Conservation (phyloP, 2,329 filamentous ascomycete genomes). For the Colletotrichum orchidophilum region DNA sequence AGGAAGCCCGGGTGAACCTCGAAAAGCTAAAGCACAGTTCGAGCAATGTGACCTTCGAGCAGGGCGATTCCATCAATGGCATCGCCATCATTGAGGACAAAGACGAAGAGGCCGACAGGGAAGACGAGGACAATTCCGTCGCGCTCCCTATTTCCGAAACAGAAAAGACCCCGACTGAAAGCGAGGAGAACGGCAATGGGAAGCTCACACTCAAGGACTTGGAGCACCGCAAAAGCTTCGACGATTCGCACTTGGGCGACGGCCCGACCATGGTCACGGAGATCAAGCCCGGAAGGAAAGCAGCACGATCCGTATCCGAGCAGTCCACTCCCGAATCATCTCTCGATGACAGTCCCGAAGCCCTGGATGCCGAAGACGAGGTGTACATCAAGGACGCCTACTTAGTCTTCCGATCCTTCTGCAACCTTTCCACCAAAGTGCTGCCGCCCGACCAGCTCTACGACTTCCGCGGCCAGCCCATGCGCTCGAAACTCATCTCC, state of each 20-base stretch:
- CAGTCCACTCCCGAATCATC: conserved; percentile 64
- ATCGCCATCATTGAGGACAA: conserved; percentile 50
- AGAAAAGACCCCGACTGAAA: conserved; percentile 42
- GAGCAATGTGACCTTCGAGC: conserved; percentile 62
- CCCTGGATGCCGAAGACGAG: conserved; percentile 82
- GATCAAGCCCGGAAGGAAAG: conserved; percentile 58
- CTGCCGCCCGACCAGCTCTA: conserved; percentile 90
- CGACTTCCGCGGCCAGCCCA: conserved; percentile 91
- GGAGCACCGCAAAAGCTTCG: conserved; percentile 74
- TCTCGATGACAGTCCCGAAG: conserved; percentile 65
- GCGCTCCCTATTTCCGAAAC: conserved; percentile 40
- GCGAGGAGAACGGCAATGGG: conserved; percentile 44
- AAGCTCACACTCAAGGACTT: conserved; percentile 75
- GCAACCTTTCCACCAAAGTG: conserved; percentile 94
- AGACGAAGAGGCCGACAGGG: conserved; percentile 45
- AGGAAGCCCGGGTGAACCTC: conserved; percentile 77
- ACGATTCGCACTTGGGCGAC: conserved; percentile 73
- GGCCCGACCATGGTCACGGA: conserved; percentile 74
- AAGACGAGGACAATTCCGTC: conserved; percentile 31
- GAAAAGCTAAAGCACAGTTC: conserved; percentile 61
- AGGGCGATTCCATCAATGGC: conserved; percentile 49
- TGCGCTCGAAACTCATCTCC: conserved; percentile 96
- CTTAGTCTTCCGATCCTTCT: conserved; percentile 95
- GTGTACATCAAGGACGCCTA: conserved; percentile 98
- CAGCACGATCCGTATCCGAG: conserved; percentile 59